phyloP scores from a whole-genome alignment of 441 rosid genomes.

The Gossypium schwendimanii region DNA sequence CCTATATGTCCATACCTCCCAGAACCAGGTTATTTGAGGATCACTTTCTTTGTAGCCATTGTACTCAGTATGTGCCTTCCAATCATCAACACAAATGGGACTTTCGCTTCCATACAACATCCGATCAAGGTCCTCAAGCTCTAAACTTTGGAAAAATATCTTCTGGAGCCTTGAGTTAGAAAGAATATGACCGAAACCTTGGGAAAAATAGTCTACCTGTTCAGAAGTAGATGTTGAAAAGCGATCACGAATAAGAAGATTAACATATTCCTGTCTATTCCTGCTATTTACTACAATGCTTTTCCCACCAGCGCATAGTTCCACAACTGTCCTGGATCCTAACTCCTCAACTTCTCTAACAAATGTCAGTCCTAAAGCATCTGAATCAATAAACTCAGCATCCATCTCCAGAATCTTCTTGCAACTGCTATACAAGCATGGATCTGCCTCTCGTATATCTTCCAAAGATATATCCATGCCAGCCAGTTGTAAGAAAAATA shows the following conservation, averaged over 20 bases:
- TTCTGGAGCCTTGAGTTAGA: conserved; percentile 19
- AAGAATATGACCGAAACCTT: conserved; percentile 65
- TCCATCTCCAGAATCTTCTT: conserved; percentile 81
- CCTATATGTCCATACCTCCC: conserved; percentile 52
- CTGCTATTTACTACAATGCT: conserved; percentile 56
- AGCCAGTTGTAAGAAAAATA: conserved; percentile 72
- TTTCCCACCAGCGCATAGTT: conserved; percentile 58
- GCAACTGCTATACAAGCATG: conserved; percentile 62
- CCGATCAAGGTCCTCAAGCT: conserved; percentile 72
- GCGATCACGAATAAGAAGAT: conserved; percentile 49
- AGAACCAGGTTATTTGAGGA: conserved; percentile 72
- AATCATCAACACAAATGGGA: conserved; percentile 53
- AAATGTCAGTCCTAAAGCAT: conserved; percentile 71
- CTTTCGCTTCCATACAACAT: conserved; percentile 73
- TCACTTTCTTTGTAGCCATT: conserved; percentile 65
- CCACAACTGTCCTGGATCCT: conserved; percentile 56
- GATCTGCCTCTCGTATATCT: conserved; percentile 79
- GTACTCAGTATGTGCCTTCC: conserved; percentile 82
- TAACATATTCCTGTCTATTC: conserved; percentile 61
- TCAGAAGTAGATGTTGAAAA: conserved; percentile 56
- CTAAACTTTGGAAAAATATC: conserved; percentile 52
- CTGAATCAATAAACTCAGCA: conserved; percentile 64
- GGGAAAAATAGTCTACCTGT: conserved; percentile 52
- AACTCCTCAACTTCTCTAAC: conserved; percentile 73
- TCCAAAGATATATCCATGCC: conserved; percentile 51